Conservation (phyloP, 208 protist species). For the Herpetomonas muscarum region DNA sequence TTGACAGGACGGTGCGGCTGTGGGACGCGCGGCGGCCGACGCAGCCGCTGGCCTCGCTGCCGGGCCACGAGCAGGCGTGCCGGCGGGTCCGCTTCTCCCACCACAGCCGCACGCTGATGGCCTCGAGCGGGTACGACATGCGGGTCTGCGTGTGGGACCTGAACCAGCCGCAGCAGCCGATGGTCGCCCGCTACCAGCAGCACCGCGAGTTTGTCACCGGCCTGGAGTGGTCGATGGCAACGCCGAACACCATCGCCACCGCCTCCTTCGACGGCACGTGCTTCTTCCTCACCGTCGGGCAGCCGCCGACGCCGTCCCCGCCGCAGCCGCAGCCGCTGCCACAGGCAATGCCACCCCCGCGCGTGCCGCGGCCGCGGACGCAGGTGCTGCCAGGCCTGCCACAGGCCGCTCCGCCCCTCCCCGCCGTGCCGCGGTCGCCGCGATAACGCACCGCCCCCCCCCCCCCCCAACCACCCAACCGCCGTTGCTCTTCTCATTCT, state of each 20-base stretch:
- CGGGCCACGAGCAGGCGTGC: constrained; percentile 84
- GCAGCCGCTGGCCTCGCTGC: constrained; percentile 70
- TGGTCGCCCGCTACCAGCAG: constrained; percentile 77
- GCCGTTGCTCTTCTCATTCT: background rate
- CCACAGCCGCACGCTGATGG: constrained; percentile 66
- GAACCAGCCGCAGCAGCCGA: constrained; percentile 69
- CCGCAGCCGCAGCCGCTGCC: constrained; percentile 36
- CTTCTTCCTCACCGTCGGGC: constrained; percentile 65
- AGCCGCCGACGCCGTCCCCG: constrained; percentile 51
- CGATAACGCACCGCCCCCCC: constrained; percentile 24
- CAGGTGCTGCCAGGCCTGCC: constrained; percentile 67
- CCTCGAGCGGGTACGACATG: constrained; percentile 85
- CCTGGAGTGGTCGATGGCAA: constrained; percentile 76
- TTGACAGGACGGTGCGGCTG: constrained; percentile 79
- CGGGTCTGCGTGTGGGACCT: constrained; percentile 87
- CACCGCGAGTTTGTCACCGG: constrained; percentile 89
- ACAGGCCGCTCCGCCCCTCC: constrained; percentile 33
- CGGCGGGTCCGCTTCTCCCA: constrained; percentile 84
- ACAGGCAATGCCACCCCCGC: constrained; percentile 70
- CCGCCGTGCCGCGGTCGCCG: constrained; percentile 29
- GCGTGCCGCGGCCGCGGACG: constrained; percentile 46
- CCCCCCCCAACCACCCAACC: too few species aligned
- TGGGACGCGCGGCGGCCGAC: constrained; percentile 80
- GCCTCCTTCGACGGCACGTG: constrained; percentile 68
- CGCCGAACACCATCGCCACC: constrained; percentile 58